phyloP scores from a whole-genome alignment of 805 yeast species.

The Saturnispora silvae region DNA sequence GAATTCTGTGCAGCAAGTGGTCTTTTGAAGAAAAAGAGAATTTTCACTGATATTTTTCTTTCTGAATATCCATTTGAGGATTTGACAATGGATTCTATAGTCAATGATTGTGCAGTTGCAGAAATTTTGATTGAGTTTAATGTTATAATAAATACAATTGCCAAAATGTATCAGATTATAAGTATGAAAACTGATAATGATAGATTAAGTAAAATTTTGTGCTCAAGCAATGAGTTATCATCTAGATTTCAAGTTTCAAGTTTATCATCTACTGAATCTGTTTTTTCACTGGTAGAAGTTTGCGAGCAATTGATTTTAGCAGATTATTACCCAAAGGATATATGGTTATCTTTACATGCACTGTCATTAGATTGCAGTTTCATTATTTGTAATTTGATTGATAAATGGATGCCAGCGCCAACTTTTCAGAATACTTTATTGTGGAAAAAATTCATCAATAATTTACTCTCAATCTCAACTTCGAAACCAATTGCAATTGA shows the following conservation, averaged over 20 bases:
- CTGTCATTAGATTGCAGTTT: conserved; percentile 28
- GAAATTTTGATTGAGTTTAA: conserved; percentile 66
- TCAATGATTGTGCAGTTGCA: conserved; percentile 55
- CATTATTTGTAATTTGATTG: conserved; percentile 21
- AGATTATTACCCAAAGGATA: conserved; percentile 52
- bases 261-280: conserved; percentile 2
- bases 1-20: conserved; percentile 37
- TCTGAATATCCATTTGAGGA: conserved; percentile 52
- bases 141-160: conserved; percentile 45
- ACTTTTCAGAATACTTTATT: conserved; percentile 30
- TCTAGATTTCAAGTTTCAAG: conserved; percentile 7
- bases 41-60: conserved; percentile 64
- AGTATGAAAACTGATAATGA: neutral
- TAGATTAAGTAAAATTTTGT: neutral
- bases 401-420: conserved; percentile 39
- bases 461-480: conserved; percentile 47
- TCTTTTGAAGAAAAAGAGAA: conserved; percentile 42
- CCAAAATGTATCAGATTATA: conserved; percentile 25
- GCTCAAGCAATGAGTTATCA: too few species aligned
- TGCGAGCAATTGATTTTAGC: conserved; percentile 29
- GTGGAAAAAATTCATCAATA: conserved; percentile 60
- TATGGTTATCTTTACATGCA: conserved; percentile 65
- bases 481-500: conserved; percentile 62
- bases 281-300: conserved; percentile 32
- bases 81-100: conserved; percentile 60